Conservation (phyloP, 2,329 filamentous ascomycete species). For the Myriosclerotinia scirpicola region DNA sequence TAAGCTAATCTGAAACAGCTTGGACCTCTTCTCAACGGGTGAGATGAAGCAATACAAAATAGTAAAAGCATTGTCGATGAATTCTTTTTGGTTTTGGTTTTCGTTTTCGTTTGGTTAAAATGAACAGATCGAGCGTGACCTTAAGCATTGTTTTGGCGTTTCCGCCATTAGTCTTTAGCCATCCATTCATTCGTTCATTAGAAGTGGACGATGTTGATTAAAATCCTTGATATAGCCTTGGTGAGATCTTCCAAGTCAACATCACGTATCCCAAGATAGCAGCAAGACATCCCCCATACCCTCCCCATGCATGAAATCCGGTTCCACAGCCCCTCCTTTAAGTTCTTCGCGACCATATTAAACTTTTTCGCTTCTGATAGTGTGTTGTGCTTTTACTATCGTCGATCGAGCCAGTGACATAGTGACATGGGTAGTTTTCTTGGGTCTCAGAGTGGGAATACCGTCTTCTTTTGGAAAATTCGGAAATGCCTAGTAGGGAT, state of each 20-base stretch:
- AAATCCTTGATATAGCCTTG: no score
- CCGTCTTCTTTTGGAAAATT: no score
- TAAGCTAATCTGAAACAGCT: background rate
- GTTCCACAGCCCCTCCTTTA: conserved; percentile 5
- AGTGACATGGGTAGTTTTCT: background rate
- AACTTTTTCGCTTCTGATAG: background rate
- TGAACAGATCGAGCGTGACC: no score
- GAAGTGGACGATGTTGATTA: no score
- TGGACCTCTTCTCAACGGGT: conserved; percentile 12
- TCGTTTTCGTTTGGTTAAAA: no score
- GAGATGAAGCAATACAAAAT: conserved; percentile 13
- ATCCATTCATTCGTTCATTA: no score
- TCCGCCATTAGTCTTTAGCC: no score
- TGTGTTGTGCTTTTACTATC: background rate
- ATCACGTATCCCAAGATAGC: background rate
- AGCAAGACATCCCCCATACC: background rate
- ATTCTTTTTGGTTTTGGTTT: no score
- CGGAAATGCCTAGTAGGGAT: no score
- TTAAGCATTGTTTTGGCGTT: no score
- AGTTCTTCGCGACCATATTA: background rate
- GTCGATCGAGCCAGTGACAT: background rate
- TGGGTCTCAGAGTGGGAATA: background rate
- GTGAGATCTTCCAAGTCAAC: no score
- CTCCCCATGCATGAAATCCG: background rate
- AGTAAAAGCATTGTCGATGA: background rate